Base-by-base conservation (phyloP, 208 protist species). In the Leishmania guyanensis region DNA sequence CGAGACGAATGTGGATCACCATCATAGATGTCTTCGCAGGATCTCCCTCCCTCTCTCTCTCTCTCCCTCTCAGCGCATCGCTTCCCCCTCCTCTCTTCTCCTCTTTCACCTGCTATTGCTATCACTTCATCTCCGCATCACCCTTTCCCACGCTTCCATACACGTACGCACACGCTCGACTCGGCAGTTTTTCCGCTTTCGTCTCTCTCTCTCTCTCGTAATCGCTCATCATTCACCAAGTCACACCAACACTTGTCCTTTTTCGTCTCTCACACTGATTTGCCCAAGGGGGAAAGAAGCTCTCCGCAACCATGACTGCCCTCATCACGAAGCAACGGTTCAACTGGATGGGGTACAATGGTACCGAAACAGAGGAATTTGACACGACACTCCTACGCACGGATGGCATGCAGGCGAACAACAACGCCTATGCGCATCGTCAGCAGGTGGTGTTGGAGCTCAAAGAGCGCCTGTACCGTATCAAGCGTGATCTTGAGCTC, bases 331-430 rank as follows among this genome's bases (percentile, higher is more conserved):
- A 74, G n/a, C 88, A 96, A 69, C 86, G 89, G 51, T 95, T 91
- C 83, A 97, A 95, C 86, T 97, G 94, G 94, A 97, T 97, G 94
- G 91, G 92, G 51, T 89, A 95, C 85, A 86, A 95, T 75, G 92
- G 94, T 65, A 93, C 90, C 70, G 88, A 95, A 86, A 90, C 90
- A 22, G 79, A 89, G 69, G 78, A 89, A 68, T 72, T 93, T 62
- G 87, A 93, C 79, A 75, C 85, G 36, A 58, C 73, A 17, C 74
- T 93, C 12, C 77, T 95, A 29, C 93, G 92, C 68, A 14, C 50
- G 54, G 86, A 77, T 22, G 50, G 72, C 14, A 73, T 68, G 0
- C 43, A 36, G n/a, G 73, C 75, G 14, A 82, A 89, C 82, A 91
- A 92, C 84, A 84, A 81, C 86, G 87, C 91, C 86, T 94, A 95